phyloP scores from a whole-genome alignment of 768 basidiomycete species.

The Suillus hirtellus region DNA sequence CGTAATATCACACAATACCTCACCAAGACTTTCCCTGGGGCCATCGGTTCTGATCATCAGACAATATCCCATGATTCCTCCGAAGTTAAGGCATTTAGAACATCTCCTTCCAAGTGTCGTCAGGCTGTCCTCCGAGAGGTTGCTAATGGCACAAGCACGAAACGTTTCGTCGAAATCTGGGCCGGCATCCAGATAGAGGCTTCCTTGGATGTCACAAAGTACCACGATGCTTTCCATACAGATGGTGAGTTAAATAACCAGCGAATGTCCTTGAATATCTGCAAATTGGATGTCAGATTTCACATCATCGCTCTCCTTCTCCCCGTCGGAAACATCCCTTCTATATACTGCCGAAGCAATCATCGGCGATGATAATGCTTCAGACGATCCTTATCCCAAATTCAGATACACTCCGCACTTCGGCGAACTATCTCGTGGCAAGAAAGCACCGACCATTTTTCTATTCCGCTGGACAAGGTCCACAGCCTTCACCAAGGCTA shows the following conservation, averaged over 20 bases:
- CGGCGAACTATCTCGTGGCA: conserved; percentile 61
- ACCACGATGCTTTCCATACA: conserved; percentile 59
- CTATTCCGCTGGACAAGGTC: conserved; percentile 46
- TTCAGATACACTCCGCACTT: conserved; percentile 51
- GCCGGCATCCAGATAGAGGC: conserved; percentile 41
- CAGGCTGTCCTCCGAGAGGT: conserved; percentile 49
- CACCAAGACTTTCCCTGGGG: conserved; percentile 23
- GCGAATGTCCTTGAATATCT: not conserved
- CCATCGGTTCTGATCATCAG: conserved; percentile 12
- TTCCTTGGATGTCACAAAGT: conserved; percentile 55
- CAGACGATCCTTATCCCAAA: conserved; percentile 24
- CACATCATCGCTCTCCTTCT: conserved; percentile 36
- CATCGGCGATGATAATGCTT: conserved; percentile 19
- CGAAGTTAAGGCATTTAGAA: conserved; percentile 40
- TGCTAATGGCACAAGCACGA: conserved; percentile 29
- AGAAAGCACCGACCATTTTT: conserved; percentile 54
- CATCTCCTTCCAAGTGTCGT: conserved; percentile 43
- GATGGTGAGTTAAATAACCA: conserved; percentile 45
- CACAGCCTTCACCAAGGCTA: conserved; percentile 15
- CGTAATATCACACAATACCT: too few relatives aligned
- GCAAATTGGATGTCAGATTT: conserved; percentile 23
- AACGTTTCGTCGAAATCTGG: conserved; percentile 65
- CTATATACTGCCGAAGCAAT: not conserved
- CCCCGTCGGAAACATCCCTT: not conserved
- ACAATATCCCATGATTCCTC: conserved; percentile 20